Percentiles rank a stretch among this genome's conserved stretches.
Conservation (phyloP, 2,329 filamentous ascomycete species). For the Xylogone sp. region DNA sequence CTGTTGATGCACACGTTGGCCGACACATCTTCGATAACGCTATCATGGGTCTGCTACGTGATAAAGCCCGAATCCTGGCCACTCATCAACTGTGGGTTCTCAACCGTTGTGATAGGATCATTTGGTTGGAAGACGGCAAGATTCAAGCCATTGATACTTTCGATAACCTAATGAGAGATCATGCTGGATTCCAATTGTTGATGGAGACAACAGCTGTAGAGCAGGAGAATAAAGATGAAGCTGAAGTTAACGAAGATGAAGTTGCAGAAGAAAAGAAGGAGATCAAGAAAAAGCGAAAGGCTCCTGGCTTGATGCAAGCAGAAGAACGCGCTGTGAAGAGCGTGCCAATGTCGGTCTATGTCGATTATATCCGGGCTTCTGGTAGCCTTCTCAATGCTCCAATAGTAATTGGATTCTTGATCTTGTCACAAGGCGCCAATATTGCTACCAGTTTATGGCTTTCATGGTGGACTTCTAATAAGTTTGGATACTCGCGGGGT, state of each 20-base stretch:
- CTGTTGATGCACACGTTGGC: slow-evolving; percentile 67
- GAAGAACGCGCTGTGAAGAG: slow-evolving; percentile 60
- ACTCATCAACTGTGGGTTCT: slow-evolving; percentile 96
- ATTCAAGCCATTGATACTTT: slow-evolving; percentile 88
- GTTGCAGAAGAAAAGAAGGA: slow-evolving; percentile 40
- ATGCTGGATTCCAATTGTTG: slow-evolving; percentile 72
- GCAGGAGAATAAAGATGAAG: slow-evolving; percentile 52
- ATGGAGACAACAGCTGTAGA: slow-evolving; percentile 82
- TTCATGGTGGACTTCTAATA: slow-evolving; percentile 80
- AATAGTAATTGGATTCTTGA: slow-evolving; percentile 49
- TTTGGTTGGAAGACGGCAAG: slow-evolving; percentile 85
- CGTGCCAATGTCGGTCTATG: slow-evolving; percentile 61
- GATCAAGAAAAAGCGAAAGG: slow-evolving; percentile 53
- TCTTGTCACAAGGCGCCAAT: slow-evolving; percentile 71
- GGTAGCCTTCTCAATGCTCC: slow-evolving; percentile 55
- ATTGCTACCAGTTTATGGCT: slow-evolving; percentile 89
- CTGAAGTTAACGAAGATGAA: slow-evolving; percentile 43
- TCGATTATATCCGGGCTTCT: slow-evolving; percentile 60
- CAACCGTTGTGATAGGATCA: slow-evolving; percentile 83
- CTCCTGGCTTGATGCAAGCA: slow-evolving; percentile 65
- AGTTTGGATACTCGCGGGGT: slow-evolving; percentile 63
- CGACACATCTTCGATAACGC: slow-evolving; percentile 88
- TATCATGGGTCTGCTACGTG: slow-evolving; percentile 80
- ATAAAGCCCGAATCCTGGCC: slow-evolving; percentile 87
- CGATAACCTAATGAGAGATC: slow-evolving; percentile 76